phyloP scores from a whole-genome alignment of 2,329 filamentous ascomycete genomes.

The Paraphoma chrysanthemicola region DNA sequence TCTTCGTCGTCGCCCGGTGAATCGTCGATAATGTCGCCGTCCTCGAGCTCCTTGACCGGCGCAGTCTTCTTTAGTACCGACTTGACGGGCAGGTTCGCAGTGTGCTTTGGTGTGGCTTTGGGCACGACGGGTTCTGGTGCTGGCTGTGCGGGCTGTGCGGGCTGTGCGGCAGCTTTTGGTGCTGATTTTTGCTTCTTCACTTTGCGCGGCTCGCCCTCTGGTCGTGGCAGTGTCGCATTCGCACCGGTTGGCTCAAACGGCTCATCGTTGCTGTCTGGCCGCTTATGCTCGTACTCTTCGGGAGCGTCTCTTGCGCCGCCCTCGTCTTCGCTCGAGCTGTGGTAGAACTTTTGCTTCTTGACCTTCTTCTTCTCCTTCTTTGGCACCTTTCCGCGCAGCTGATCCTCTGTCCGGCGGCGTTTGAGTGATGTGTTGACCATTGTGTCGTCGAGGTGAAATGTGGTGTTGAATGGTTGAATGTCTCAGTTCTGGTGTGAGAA shows the following conservation, averaged over 20 bases:
- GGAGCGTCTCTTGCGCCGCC: conserved; percentile 40
- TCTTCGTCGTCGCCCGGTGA: conserved; percentile 33
- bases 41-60: conserved; percentile 28
- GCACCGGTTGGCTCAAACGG: conserved; percentile 37
- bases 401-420: conserved; percentile 67
- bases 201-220: conserved; percentile 16
- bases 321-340: conserved; percentile 67
- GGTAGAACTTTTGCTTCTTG: conserved; percentile 68
- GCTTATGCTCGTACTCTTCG: conserved; percentile 57
- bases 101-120: conserved; percentile 26
- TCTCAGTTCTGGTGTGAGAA: not conserved
- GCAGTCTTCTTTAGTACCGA: conserved; percentile 34
- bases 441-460: conserved; percentile 18
- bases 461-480: not conserved
- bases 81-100: conserved; percentile 27
- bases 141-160: conserved; percentile 15
- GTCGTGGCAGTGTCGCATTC: conserved; percentile 24
- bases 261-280: conserved; percentile 49
- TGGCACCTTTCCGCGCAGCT: conserved; percentile 60
- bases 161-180: conserved; percentile 20
- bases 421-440: conserved; percentile 53
- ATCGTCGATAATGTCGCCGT: conserved; percentile 8
- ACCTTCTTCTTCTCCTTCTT: conserved; percentile 64
- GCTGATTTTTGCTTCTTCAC: conserved; percentile 24
- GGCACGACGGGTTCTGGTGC: conserved; percentile 8